These are phyloP conservation scores for Croton laevigatus DNA, from an alignment of 441 rosid species.

Conservation along the genomic window DNA sequence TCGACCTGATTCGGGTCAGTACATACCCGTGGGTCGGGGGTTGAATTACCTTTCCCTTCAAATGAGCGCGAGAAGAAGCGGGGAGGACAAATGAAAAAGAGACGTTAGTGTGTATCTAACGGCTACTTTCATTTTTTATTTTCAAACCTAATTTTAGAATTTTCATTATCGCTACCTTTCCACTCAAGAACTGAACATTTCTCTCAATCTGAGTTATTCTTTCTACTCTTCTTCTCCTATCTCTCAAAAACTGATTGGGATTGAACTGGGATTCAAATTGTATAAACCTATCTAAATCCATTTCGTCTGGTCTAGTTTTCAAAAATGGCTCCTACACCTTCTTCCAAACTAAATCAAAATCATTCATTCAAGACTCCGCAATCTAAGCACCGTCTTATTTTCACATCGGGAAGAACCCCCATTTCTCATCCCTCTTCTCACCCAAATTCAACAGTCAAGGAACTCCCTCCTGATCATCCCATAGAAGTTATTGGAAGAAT, in stretches of 20 bases:
- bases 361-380: conserved; percentile 55
- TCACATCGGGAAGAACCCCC: conserved; percentile 40
- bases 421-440: conserved; percentile 44
- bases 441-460: conserved; percentile 41
- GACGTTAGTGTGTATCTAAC: conserved; percentile 47
- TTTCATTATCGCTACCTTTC: conserved; percentile 14
- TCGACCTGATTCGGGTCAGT: too few species aligned
- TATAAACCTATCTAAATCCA: too few species aligned
- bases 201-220: conserved; percentile 3
- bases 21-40: too few species aligned
- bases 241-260: not conserved
- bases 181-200: not conserved
- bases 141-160: conserved; percentile 22
- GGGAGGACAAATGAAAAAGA: conserved; percentile 2
- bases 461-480: conserved; percentile 66
- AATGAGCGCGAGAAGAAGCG: too few species aligned
- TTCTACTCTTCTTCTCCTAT: not conserved
- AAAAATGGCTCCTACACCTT: conserved; percentile 78
- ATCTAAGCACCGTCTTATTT: conserved; percentile 65
- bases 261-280: not conserved
- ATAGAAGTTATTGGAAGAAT: conserved; percentile 87
- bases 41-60: too few species aligned
- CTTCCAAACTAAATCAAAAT: conserved; percentile 43
- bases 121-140: conserved; percentile 45
- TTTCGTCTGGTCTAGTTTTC: not conserved